Conservation (phyloP, 192 early-diverging fungal species). For the Rhizoclosmatium globosum region DNA sequence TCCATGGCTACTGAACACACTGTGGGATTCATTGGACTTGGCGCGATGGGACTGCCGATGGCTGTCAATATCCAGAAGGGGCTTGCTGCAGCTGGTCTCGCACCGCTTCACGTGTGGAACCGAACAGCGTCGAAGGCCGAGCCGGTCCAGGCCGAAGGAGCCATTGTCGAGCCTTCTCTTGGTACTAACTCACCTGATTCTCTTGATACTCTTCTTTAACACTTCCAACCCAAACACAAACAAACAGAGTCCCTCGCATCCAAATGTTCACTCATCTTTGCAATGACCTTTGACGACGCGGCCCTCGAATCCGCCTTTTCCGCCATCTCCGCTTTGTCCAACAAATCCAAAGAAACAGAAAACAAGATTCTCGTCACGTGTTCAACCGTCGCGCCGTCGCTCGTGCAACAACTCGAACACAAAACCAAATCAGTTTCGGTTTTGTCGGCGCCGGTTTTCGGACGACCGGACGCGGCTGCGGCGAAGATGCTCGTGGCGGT, state of each 20-base stretch:
- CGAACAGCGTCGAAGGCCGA: conserved; percentile 34
- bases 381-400: conserved; percentile 20
- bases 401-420: conserved; percentile 27
- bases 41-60: conserved; percentile 78
- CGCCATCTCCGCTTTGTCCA: neutral
- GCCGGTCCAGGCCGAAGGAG: conserved; percentile 17
- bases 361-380: conserved; percentile 9
- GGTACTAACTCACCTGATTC: neutral
- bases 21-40: conserved; percentile 89
- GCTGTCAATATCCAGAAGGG: conserved; percentile 36
- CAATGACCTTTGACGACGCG: conserved; percentile 45
- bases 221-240: neutral
- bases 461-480: conserved; percentile 50
- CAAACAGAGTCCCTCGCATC: neutral
- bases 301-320: conserved; percentile 21
- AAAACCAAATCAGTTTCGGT: conserved; percentile 1
- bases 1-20: neutral
- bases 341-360: neutral
- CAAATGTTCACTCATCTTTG: neutral
- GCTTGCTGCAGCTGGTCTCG: neutral
- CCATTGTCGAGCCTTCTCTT: conserved; percentile 23
- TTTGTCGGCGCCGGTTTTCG: conserved; percentile 43
- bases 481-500: conserved; percentile 26
- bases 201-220: neutral
- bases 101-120: conserved; percentile 36